Evolutionary conservation across 1,284 basidiomycete genomes (phyloP), one percentile per base, ranked within the genome.

Genomic region (Cryptococcus sp.): DNA sequence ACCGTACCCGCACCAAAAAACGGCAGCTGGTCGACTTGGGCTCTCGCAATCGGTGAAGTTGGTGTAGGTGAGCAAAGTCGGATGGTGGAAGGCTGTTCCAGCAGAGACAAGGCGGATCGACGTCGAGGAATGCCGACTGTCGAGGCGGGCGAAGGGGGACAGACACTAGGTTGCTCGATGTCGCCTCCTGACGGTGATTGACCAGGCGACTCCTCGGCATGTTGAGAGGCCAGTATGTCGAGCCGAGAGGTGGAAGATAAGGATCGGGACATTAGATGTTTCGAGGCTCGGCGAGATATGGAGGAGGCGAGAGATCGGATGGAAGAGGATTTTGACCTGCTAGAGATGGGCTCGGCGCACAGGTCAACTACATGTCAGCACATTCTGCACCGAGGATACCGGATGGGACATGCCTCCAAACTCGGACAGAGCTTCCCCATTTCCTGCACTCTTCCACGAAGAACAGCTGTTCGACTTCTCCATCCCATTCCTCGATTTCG

Each of bases 371-470:
- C 14, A 4, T 10, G 18, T 43, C 5, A 42, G 18, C 32, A 7
- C 31, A 33, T 40, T 35, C 28, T 16, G 19, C 33, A 9, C 21
- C 22, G 39, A 21, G 31, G 7, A 19, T 18, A 18, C 11, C 18
- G 33, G 18, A 7, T 33, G 23, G 21, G 19, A 47, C 55, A 48
- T 42, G 56, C 57, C 54, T 25, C 61, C 61, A 40, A 65, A 65
- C 11, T 66, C 63, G 18, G 51, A 54, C n/a, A 70, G 46, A 3
- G 50, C 23, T 35, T 60, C 57, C 14, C 69, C 69, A 46, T 72
- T 72, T 4, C 47, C 56, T 0, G 69, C 65, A 19, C 56, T 62
- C 52, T 72, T 72, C 69, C 69, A 72, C 4, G 59, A 59, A 5
- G 55, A 43, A 22, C 60, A 32, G 43, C 58, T 58, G 25, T 39